Percentiles rank a stretch among this genome's conserved stretches.
Conservation (phyloP, 2,329 filamentous ascomycete species). For the Pestalotiopsis sp. region DNA sequence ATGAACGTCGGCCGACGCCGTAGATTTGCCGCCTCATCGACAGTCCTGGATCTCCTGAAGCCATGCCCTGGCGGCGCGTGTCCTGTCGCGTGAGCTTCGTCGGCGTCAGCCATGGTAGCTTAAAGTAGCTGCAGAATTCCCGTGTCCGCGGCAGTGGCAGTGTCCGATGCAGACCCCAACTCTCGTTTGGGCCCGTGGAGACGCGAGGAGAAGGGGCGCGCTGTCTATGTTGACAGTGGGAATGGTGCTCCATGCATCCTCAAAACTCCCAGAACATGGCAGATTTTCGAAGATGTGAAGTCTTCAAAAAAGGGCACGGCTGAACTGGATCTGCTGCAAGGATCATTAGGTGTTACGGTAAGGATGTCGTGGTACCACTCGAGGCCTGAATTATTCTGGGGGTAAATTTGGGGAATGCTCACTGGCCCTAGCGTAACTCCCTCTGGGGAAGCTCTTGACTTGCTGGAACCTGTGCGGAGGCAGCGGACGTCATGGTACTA, state of each 20-base stretch:
- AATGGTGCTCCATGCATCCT: not conserved
- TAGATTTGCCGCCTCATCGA: slow-evolving; percentile 34
- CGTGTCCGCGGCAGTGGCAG: not conserved
- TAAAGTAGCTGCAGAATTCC: slow-evolving; percentile 11
- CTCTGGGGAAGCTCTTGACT: not conserved
- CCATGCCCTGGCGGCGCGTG: slow-evolving; percentile 35
- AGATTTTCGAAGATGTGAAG: not conserved
- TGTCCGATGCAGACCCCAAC: not conserved
- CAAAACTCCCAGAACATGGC: not conserved
- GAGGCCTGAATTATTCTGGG: not conserved
- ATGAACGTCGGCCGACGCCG: slow-evolving; percentile 27
- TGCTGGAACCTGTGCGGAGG: not conserved
- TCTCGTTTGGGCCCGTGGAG: not conserved
- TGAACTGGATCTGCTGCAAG: not conserved
- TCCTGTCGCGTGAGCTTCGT: slow-evolving; percentile 21
- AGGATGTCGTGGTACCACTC: not conserved
- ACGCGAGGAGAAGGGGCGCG: slow-evolving; percentile 4
- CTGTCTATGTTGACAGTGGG: not conserved
- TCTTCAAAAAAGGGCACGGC: not conserved
- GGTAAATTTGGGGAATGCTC: not conserved
- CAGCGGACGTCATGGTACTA: not conserved
- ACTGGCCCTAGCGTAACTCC: not conserved
- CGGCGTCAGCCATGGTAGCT: slow-evolving; percentile 31
- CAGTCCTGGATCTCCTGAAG: slow-evolving; percentile 43
- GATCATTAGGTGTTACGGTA: not conserved